Evolutionary conservation across 2,329 filamentous ascomycete species (phyloP), one percentile per base, ranked within the genome.

Genomic region (Clathrospora elynae): DNA sequence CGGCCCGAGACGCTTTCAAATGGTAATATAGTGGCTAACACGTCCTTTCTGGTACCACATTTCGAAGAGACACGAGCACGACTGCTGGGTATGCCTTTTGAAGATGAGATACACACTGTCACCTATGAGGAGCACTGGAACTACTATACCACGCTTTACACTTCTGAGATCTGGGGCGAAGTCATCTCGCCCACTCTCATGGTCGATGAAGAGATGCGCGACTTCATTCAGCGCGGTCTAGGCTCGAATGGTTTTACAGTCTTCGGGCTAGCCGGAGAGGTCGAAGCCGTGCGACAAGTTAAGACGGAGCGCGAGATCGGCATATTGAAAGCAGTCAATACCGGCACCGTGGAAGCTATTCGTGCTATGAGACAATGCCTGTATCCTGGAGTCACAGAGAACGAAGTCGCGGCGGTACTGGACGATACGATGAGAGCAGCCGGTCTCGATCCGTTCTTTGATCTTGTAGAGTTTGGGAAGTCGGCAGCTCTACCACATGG

Each of bases 101-200:
- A 74, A 2, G 62, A 73, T 2, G 68, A 75, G 11, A 70, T 85
- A 5, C 72, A 78, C 8, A 78, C 83, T 25, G 72, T 85, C 10
- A 71, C 74, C 0, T 85, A 82, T 75, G 81, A 85, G 62, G 82
- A 85, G 54, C 81, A 84, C 51, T 84, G 81, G 82, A 75, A 84
- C 59, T 82, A 81, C 1, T 86, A 84, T 60, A 63, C 64, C 0
- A 84, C 79, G 0, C 68, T 85, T 12, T 65, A 73, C 9, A 49
- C 73, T 16, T 55, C 59, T 3, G 49, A 51, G 6, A 62, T 64
- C 3, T 66, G 61, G 62, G 77, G 75, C 1, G 52, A 62, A 6
- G 56, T 25, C 1, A 41, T 63, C 2, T 61, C 61, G 0, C 59
- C 68, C 4, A 75, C 59, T n/a, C 51, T 85, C n/a, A 83, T 85